Base-by-base conservation (phyloP, 495 filamentous ascomycete genomes). In the Aspergillus carlsbadensis region DNA sequence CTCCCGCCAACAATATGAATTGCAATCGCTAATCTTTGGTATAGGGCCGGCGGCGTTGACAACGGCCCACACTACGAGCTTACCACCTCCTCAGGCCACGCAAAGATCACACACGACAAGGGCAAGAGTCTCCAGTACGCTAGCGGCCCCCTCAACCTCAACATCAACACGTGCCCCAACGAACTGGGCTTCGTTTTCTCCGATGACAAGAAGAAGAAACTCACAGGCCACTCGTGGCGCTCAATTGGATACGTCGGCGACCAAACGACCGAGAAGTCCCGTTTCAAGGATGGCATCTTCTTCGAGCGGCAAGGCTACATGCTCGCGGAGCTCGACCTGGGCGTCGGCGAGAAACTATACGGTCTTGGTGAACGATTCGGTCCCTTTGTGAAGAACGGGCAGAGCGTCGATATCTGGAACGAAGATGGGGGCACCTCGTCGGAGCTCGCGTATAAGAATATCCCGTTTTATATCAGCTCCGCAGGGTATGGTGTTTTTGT, bases 401-500 rank as follows among this genome's bases (percentile, higher is more conserved):
- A 89, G 65, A 76, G 73, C 5, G 74, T 91, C 2, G 78, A 80
- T 49, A 78, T 90, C 17, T 89, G 86, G 84, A 89, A 89, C 54
- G 82, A 83, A 31, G 87, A 91, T 59, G 87, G 87, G 2, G 87
- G 86, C 8, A 89, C 87, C 15, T 85, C 80, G 0, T 84, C 79
- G 15, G 86, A 89, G 47, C 78, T 88, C 56, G 85, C 85, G 0
- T 91, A 91, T 65, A 89, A 89, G 70, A 90, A 89, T 61, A 76
- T 89, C 6, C 81, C 84, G 2, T 89, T 89, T 67, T 89, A 85
- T 66, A 70, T 90, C 33, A 87, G 82, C 54, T 87, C 82, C 0
- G 72, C 76, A 13, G 85, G 85, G 1, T 91, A 90, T 64, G 86
- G 86, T 21, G 76, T 89, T n/a, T 89, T 89, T 66, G 80, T 89